Percentiles rank a stretch among this genome's conserved stretches.
These are phyloP conservation scores for Rhodotorula sphaerocarpa DNA, from an alignment of 768 basidiomycete genomes.

Conservation along the genomic window DNA sequence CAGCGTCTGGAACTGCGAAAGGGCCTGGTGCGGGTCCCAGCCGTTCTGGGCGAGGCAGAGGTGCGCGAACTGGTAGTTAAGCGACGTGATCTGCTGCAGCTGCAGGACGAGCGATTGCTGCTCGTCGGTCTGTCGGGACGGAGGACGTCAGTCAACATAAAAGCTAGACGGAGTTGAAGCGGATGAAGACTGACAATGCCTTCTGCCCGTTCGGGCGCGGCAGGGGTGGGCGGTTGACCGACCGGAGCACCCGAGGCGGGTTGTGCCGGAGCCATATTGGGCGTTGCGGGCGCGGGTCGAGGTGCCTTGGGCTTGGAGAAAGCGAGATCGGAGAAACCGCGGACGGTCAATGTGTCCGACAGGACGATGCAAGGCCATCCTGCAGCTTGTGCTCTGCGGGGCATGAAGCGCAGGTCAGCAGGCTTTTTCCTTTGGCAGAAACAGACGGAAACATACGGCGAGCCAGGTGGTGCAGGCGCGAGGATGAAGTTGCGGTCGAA, in stretches of 20 bases:
- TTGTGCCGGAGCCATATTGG: constrained; percentile 41
- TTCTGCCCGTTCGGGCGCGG: constrained; percentile 19
- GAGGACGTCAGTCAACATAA: not conserved
- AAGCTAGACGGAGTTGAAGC: too few relatives aligned
- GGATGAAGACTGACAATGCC: constrained; percentile 33
- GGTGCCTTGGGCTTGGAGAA: constrained; percentile 56
- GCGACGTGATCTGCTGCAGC: constrained; percentile 61
- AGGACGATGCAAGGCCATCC: constrained; percentile 88
- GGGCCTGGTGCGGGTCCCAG: constrained; percentile 72
- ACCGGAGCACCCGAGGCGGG: constrained; percentile 5
- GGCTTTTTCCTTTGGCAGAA: accelerated
- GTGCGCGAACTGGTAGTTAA: constrained; percentile 71
- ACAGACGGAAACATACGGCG: constrained; percentile 55
- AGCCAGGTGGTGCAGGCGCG: constrained; percentile 67
- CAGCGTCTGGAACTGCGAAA: constrained; percentile 79
- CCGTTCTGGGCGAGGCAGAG: constrained; percentile 76
- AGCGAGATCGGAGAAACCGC: constrained; percentile 71
- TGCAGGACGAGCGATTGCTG: constrained; percentile 65
- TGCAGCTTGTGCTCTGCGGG: constrained; percentile 58
- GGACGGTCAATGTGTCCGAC: constrained; percentile 76
- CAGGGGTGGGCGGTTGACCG: not conserved
- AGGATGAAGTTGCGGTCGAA: constrained; percentile 90
- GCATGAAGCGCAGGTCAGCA: constrained; percentile 9
- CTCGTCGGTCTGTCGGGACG: constrained; percentile 52
- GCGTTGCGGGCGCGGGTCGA: constrained; percentile 39